Conservation (phyloP, 148 eudicot species). For the Silene conica region DNA sequence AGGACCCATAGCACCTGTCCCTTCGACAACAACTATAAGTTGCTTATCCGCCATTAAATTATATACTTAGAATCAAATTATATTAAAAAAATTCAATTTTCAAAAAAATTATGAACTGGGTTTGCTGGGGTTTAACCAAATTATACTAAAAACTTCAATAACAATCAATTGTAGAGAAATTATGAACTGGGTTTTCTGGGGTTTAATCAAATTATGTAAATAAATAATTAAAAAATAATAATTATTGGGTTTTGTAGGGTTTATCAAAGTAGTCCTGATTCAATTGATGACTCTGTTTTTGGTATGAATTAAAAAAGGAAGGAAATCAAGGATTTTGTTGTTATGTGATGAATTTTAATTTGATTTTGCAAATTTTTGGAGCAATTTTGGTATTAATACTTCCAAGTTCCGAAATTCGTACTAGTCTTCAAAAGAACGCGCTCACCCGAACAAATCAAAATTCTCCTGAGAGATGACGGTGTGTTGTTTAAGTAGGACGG, state of each 20-base stretch:
- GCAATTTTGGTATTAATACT: neutral
- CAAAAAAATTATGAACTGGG: neutral
- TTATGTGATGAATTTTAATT: no score
- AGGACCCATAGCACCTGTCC: conserved; percentile 35
- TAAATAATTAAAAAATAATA: no score
- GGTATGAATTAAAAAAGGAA: neutral
- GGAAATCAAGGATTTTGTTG: neutral
- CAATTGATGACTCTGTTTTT: no score
- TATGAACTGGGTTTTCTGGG: conserved; percentile 4
- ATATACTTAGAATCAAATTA: neutral
- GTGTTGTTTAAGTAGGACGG: no score
- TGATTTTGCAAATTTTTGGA: neutral
- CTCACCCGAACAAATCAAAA: neutral
- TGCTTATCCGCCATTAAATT: conserved; percentile 34
- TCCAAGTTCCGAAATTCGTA: neutral
- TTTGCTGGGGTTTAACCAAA: conserved; percentile 1
- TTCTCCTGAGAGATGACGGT: neutral
- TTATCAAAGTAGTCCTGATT: neutral
- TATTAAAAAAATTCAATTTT: neutral
- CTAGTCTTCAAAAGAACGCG: neutral
- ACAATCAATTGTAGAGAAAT: no score
- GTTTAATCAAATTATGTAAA: neutral
- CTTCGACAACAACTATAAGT: conserved; percentile 30
- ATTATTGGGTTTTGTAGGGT: neutral
- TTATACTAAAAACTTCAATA: neutral